Percentiles rank a stretch among this genome's conserved stretches.
These are phyloP conservation scores for Yamadazyma laniorum DNA, from an alignment of 805 yeast genomes.

Conservation along the genomic window DNA sequence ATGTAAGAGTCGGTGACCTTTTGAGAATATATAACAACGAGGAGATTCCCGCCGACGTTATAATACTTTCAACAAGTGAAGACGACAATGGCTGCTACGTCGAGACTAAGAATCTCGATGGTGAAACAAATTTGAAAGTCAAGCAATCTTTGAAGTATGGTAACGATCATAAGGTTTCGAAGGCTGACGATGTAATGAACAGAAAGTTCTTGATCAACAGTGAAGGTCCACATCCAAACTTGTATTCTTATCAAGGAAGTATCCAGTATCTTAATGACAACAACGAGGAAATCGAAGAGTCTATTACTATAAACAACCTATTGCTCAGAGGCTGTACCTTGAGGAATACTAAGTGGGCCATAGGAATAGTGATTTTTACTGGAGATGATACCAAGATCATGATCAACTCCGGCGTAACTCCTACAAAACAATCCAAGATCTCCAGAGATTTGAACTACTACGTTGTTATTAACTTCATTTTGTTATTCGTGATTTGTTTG, in stretches of 20 bases:
- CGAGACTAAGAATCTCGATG: conserved; percentile 47
- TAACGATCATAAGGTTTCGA: conserved; percentile 40
- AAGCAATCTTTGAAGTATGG: conserved; percentile 70
- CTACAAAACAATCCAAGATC: conserved; percentile 72
- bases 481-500: conserved; percentile 66
- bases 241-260: conserved; percentile 76
- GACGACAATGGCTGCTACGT: conserved; percentile 66
- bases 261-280: conserved; percentile 25
- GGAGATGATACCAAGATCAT: conserved; percentile 80
- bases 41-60: conserved; percentile 75
- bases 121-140: conserved; percentile 66
- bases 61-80: conserved; percentile 66
- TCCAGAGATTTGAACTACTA: conserved; percentile 70
- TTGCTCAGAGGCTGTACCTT: conserved; percentile 74
- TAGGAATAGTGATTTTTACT: conserved; percentile 73
- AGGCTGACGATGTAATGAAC: conserved; percentile 36
- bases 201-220: conserved; percentile 68
- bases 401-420: conserved; percentile 78
- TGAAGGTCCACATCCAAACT: conserved; percentile 80
- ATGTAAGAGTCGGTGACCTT: conserved; percentile 71
- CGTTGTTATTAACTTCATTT: conserved; percentile 62
- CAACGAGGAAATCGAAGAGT: conserved; percentile 46
- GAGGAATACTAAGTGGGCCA: conserved; percentile 80
- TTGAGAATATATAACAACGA: conserved; percentile 67
- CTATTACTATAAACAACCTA: conserved; percentile 67